Evolutionary conservation across 108 stramenopile genomes (phyloP), one percentile per base, ranked within the genome.

Genomic region (Skeletonema marinoi): DNA sequence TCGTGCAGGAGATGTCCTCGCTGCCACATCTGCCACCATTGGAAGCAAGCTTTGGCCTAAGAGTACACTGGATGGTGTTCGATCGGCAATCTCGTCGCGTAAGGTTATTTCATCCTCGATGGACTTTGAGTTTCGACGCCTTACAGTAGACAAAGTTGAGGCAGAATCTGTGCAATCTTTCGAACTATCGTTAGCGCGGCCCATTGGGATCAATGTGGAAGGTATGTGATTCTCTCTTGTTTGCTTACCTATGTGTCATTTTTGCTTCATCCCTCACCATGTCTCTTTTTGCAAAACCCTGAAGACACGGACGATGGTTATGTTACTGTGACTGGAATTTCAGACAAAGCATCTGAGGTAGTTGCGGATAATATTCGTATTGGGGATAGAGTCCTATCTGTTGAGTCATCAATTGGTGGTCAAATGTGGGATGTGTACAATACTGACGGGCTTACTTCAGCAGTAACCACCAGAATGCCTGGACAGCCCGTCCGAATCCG

Each of bases 371-470:
- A 88, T 39, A 68, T 95, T 4, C 81, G 80, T 50, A 68, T 86
- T 6, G 93, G 93, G 10, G 93, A 95, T 80, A 82, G 94, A 33
- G 80, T 93, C 12, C 48, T 93, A 25, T 89, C 91, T 29, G 90
- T 94, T 17, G 93, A 90, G 32, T 88, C 92, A 0, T 86, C 90
- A 29, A 48, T 94, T 14, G 95, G 95, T 21, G 85, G 74, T 16
- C 68, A 81, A 32, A 83, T 96, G 86, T 96, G 96, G 96, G 89
- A 93, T 65, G 92, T 93, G 11, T 88, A 89, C 9, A 93, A 88
- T 38, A 86, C 89, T 1, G 91, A 92, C 58, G 96, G 92, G 6
- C 84, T 96, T 54, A 88, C 85, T 17, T 91, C 90, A n/a, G 91
- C 96, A 13, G 87, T 88, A 21, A 93, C 92, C 11, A 77, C 86